phyloP scores from a whole-genome alignment of 768 basidiomycete species.

The Zangia roseola region DNA sequence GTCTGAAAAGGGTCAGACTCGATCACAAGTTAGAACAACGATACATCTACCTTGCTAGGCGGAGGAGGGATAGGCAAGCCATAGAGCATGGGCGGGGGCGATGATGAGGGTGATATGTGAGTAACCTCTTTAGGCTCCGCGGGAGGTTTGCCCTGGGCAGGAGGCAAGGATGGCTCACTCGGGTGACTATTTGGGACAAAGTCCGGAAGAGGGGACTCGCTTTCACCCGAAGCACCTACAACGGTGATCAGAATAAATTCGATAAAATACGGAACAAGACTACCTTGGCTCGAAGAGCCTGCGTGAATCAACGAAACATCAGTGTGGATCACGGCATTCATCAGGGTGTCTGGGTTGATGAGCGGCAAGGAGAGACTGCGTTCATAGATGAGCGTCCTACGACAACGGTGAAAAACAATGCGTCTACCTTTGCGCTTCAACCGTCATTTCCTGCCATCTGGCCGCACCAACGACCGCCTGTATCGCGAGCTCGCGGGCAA shows the following conservation, averaged over 20 bases:
- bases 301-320: conserved; percentile 34
- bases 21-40: not conserved
- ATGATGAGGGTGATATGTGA: conserved; percentile 11
- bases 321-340: conserved; percentile 47
- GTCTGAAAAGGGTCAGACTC: conserved; percentile 12
- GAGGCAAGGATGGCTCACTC: conserved; percentile 46
- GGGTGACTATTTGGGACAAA: conserved; percentile 52
- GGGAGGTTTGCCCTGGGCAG: conserved; percentile 7
- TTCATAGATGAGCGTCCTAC: conserved; percentile 5
- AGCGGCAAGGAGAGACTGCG: conserved; percentile 44
- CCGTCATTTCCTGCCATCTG: conserved; percentile 52
- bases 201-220: conserved; percentile 43
- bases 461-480: conserved; percentile 49
- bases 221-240: conserved; percentile 7
- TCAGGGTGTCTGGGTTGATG: conserved; percentile 44
- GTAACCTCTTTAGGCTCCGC: conserved; percentile 13
- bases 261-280: not conserved
- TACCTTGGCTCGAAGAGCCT: conserved; percentile 22
- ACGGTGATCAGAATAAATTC: not conserved
- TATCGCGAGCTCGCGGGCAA: conserved; percentile 51
- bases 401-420: not conserved
- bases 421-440: conserved; percentile 51
- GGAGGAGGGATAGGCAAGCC: conserved; percentile 24
- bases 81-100: conserved; percentile 20
- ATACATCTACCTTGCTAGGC: conserved; percentile 19